Percentiles rank a stretch among this genome's conserved stretches.
These are phyloP conservation scores for Penicillium expansum DNA, from an alignment of 2,329 filamentous ascomycete species.

Conservation along the genomic window DNA sequence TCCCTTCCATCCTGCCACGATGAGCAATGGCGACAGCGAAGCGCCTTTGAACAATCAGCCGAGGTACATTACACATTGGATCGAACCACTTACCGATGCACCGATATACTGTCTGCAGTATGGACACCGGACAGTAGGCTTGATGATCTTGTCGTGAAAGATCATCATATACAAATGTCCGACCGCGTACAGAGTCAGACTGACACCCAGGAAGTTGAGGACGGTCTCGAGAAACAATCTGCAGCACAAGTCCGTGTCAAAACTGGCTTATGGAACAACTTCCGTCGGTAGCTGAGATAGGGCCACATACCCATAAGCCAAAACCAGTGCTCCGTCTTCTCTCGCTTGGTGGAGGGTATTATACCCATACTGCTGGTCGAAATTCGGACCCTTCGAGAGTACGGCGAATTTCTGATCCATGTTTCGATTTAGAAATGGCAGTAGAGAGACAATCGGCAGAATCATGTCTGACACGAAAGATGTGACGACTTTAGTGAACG, in stretches of 20 bases:
- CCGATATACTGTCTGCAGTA: slow-evolving; percentile 53
- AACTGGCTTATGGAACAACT: neutral
- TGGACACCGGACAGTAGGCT: slow-evolving; percentile 65
- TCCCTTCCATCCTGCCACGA: slow-evolving; percentile 58
- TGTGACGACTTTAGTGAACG: slow-evolving; percentile 69
- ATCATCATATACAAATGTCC: slow-evolving; percentile 61
- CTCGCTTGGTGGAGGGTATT: slow-evolving; percentile 68
- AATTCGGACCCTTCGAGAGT: slow-evolving; percentile 57
- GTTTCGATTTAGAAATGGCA: slow-evolving; percentile 68
- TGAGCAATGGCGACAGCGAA: slow-evolving; percentile 56
- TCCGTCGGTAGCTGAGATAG: neutral
- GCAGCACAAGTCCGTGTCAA: neutral
- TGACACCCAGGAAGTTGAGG: slow-evolving; percentile 64
- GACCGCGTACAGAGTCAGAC: slow-evolving; percentile 62
- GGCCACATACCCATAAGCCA: slow-evolving; percentile 63
- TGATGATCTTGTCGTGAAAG: slow-evolving; percentile 66
- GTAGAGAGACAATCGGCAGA: slow-evolving; percentile 65
- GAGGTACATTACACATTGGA: neutral
- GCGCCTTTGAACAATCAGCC: slow-evolving; percentile 33
- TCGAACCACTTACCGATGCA: slow-evolving; percentile 52
- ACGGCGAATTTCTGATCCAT: slow-evolving; percentile 73
- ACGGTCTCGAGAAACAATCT: slow-evolving; percentile 45
- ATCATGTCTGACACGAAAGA: slow-evolving; percentile 70
- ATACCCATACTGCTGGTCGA: slow-evolving; percentile 55
- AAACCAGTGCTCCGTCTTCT: slow-evolving; percentile 67